Conservation (phyloP, 352 stramenopile genomes). For the Pythium angustatum region DNA sequence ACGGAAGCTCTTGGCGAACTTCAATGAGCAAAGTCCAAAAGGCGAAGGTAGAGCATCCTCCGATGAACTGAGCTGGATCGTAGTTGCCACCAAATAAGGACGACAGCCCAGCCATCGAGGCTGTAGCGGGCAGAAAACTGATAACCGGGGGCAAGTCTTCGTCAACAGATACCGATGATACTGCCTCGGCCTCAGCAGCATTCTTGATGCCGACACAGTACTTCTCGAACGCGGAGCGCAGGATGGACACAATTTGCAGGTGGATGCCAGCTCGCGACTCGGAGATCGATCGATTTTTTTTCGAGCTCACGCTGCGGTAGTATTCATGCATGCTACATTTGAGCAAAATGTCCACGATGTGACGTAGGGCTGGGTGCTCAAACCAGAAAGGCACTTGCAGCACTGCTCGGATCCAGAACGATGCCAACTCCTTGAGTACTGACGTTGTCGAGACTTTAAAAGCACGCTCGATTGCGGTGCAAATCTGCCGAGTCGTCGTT, state of each 20-base stretch:
- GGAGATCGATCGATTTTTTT: constrained; percentile 10
- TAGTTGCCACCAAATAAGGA: constrained; percentile 67
- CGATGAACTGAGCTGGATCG: constrained; percentile 67
- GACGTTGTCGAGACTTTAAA: constrained; percentile 59
- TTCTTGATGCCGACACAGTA: constrained; percentile 25
- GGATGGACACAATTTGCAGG: constrained; percentile 21
- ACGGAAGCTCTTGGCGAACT: constrained; percentile 69
- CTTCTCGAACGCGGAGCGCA: constrained; percentile 16
- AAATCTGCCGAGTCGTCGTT: constrained; percentile 52
- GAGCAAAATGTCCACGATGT: constrained; percentile 68
- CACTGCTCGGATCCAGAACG: constrained; percentile 65
- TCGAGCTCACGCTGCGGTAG: constrained; percentile 17
- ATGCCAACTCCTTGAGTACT: constrained; percentile 39
- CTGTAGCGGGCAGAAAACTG: constrained; percentile 62
- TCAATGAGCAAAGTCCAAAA: constrained; percentile 73
- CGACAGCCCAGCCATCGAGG: constrained; percentile 45
- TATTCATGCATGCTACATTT: constrained; percentile 61
- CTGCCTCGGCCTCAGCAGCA: constrained; percentile 9
- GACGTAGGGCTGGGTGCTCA: constrained; percentile 66
- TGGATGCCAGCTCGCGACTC: constrained; percentile 20
- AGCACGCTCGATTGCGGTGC: constrained; percentile 51
- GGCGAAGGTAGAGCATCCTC: constrained; percentile 60
- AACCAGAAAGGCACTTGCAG: constrained; percentile 80
- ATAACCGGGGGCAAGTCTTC: constrained; percentile 39
- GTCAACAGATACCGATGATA: constrained; percentile 31